Evolutionary conservation across 2,329 filamentous ascomycete species (phyloP).

Genomic region (Falciphora oryzae): DNA sequence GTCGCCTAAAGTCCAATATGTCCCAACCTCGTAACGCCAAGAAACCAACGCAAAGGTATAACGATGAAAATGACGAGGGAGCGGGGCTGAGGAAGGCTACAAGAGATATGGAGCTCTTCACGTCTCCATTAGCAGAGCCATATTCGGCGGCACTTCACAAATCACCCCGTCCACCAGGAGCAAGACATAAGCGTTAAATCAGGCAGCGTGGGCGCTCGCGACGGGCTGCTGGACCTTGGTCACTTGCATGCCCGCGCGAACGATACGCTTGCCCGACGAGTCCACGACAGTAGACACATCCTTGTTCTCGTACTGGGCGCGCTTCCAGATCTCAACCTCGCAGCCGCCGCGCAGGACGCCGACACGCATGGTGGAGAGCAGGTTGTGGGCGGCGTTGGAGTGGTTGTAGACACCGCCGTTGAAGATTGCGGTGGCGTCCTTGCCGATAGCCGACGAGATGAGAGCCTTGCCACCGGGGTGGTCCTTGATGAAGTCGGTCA

Average conservation of each 20-base stretch:
- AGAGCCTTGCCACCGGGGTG: conserved; percentile 88
- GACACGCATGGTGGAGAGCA: conserved; percentile 81
- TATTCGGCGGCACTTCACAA: background rate
- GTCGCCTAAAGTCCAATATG: background rate
- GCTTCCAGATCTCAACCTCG: conserved; percentile 92
- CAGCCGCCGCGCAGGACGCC: conserved; percentile 81
- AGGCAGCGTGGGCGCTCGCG: conserved; percentile 79
- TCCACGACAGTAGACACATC: conserved; percentile 76
- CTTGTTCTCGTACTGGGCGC: conserved; percentile 77
- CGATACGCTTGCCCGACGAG: conserved; percentile 71
- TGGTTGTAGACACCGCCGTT: conserved; percentile 88
- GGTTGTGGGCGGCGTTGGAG: conserved; percentile 84
- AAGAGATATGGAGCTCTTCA: background rate
- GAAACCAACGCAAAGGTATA: background rate
- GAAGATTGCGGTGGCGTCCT: conserved; percentile 86
- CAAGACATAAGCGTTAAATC: conserved; percentile 15
- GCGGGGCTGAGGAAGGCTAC: background rate
- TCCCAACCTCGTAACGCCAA: background rate
- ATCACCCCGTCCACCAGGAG: background rate
- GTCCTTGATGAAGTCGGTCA: conserved; percentile 78
- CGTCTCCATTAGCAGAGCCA: background rate
- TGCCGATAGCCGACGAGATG: conserved; percentile 75
- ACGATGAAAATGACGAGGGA: too few relatives aligned
- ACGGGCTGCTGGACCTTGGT: conserved; percentile 78
- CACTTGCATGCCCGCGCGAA: conserved; percentile 78